phyloP scores from a whole-genome alignment of 352 stramenopile genomes.

The Pythium grandisporangium region DNA sequence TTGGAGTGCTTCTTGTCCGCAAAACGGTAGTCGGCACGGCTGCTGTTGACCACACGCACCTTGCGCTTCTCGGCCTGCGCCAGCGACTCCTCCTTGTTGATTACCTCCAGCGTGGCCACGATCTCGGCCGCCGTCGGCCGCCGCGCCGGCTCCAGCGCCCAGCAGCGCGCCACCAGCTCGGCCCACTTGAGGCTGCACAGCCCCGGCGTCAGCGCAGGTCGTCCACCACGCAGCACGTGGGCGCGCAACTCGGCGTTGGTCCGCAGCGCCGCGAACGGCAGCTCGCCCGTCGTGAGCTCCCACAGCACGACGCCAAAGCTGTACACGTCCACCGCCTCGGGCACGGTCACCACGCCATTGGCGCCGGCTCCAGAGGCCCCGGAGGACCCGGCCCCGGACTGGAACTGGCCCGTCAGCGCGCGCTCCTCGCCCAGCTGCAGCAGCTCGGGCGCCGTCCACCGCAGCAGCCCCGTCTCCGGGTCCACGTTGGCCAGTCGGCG shows the following conservation, averaged over 20 bases:
- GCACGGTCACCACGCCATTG: too few relatives aligned
- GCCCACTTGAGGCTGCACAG: conserved; percentile 79
- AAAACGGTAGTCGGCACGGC: conserved; percentile 73
- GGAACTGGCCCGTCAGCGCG: conserved; percentile 49
- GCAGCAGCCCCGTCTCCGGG: conserved; percentile 39
- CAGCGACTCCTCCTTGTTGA: conserved; percentile 62
- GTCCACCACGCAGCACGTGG: conserved; percentile 64
- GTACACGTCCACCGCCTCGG: conserved; percentile 82
- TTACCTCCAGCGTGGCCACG: conserved; percentile 67
- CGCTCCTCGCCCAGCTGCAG: conserved; percentile 72
- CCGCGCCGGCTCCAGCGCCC: conserved; percentile 62
- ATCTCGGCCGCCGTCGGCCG: conserved; percentile 76
- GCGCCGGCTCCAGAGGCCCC: too few relatives aligned
- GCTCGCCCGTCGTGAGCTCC: conserved; percentile 78
- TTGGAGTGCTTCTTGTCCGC: conserved; percentile 38
- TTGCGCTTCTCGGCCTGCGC: conserved; percentile 59
- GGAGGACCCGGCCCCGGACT: conserved; percentile 22
- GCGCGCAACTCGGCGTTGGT: conserved; percentile 68
- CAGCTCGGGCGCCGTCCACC: conserved; percentile 74
- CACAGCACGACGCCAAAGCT: conserved; percentile 85
- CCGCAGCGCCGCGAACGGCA: conserved; percentile 59
- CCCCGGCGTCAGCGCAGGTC: conserved; percentile 67
- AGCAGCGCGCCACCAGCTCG: conserved; percentile 78
- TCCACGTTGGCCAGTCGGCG: conserved; percentile 53
- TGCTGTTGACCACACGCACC: conserved; percentile 65